Evolutionary conservation across 208 protist species (phyloP), one percentile per base, ranked within the genome.

Genomic region (Leishmania amazonensis): DNA sequence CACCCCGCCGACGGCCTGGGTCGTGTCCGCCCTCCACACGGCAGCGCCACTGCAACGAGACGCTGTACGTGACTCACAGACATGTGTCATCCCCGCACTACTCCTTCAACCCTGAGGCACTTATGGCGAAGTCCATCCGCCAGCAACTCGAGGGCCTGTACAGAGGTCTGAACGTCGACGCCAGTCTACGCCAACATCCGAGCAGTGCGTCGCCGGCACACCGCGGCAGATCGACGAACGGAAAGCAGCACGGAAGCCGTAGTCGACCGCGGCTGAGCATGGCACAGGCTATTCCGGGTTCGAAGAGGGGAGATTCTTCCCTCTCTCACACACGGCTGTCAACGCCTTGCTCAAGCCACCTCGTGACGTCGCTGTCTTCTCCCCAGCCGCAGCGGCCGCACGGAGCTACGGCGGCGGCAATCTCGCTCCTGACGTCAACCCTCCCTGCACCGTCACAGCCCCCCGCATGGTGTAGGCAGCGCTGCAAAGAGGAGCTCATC

Each of bases 401-500:
- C 38, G 54, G 19, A 8, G 21, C 3, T 38, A 28, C 35, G 3
- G 21, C 51, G 21, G 54, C 60, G n/a, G 76, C 62, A 1, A 35
- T 40, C 19, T 4, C 62, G 60, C 62, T 19, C 42, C 38, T 70
- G 6, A 21, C 58, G 28, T 67, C 60, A 28, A 28, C 57, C 40
- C 38, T 49, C 11, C 13, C 76, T 24, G 49, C 17, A 21, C 19
- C 64, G 13, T 57, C 62, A 1, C 58, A 53, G 15, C 13, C 28
- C 11, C 2, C 47, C 15, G 38, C 40, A 31, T 75, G 62, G 38
- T 75, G 64, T 58, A 49, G 73, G 15, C 57, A 87, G 75, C 80
- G 51, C 47, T 80, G 76, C 71, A 85, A 83, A 38, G 67, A 87
- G 51, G 77, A 75, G 38, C 45, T 84, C 24, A 35, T 82, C 19